phyloP scores from a whole-genome alignment of 1,284 basidiomycete genomes.

The Anthracocystis panici-leucophaei region DNA sequence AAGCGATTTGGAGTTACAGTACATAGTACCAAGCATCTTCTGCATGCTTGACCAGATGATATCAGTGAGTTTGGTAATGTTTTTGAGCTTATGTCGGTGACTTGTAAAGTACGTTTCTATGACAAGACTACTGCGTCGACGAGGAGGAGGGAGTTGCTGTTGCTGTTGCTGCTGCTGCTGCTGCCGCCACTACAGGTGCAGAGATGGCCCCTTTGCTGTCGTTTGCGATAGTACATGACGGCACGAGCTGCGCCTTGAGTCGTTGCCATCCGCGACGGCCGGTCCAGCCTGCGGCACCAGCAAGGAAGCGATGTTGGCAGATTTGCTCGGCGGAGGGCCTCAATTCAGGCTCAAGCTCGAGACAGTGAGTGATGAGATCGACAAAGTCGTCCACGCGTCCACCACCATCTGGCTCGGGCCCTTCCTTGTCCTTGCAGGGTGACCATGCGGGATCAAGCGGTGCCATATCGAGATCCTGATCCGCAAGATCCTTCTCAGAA shows the following conservation, averaged over 20 bases:
- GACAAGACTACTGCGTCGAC: background rate
- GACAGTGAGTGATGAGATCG: constrained; percentile 81
- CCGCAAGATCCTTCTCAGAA: constrained; percentile 16
- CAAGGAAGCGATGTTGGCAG: constrained; percentile 80
- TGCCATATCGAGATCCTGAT: constrained; percentile 23
- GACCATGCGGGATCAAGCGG: constrained; percentile 44
- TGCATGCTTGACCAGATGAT: too few relatives aligned
- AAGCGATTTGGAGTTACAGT: too few relatives aligned
- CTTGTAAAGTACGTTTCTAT: background rate
- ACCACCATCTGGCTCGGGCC: constrained; percentile 75
- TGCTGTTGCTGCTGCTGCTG: background rate
- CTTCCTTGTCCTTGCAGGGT: constrained; percentile 36
- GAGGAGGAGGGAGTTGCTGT: background rate
- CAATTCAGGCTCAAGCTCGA: constrained; percentile 75
- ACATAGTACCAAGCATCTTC: too few relatives aligned
- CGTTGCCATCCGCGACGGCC: constrained; percentile 66
- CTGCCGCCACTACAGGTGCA: background rate
- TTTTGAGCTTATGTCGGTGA: background rate
- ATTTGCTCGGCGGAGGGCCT: constrained; percentile 84
- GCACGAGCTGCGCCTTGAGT: constrained; percentile 29
- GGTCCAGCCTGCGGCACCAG: constrained; percentile 73
- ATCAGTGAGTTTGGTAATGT: background rate
- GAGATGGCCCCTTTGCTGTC: constrained; percentile 12
- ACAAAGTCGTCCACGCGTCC: constrained; percentile 84
- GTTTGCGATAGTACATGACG: constrained; percentile 23